Conservation (phyloP, 441 rosid species). For the Brassica hybrid region DNA sequence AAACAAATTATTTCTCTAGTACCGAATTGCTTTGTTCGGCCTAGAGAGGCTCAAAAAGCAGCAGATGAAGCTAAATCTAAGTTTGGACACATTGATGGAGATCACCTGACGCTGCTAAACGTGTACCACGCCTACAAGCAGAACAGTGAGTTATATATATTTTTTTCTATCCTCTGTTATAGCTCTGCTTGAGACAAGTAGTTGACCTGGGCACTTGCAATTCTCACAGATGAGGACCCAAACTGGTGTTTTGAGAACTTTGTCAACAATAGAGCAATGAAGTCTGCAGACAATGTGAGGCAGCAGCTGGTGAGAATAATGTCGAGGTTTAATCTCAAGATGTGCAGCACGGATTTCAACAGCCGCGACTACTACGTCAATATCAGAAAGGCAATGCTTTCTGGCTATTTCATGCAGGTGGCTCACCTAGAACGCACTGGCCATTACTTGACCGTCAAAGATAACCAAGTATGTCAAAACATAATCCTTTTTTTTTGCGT, state of each 20-base stretch:
- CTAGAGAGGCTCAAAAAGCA: constrained; percentile 60
- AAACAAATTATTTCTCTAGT: constrained; percentile 91
- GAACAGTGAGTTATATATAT: constrained; percentile 58
- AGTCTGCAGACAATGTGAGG: constrained; percentile 93
- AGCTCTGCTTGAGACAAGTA: background rate
- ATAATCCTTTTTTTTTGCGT: background rate
- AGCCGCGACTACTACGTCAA: constrained; percentile 90
- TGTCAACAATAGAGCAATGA: constrained; percentile 79
- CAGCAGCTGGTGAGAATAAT: constrained; percentile 94
- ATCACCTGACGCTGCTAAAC: constrained; percentile 87
- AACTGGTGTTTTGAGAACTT: constrained; percentile 10
- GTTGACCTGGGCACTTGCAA: background rate
- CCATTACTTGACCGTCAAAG: constrained; percentile 92
- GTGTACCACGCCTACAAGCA: constrained; percentile 93
- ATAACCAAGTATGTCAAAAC: constrained; percentile 70
- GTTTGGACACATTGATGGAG: constrained; percentile 96
- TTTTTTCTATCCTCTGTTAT: background rate
- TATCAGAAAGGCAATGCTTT: constrained; percentile 90
- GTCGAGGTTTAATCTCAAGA: constrained; percentile 81
- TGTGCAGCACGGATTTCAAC: constrained; percentile 92
- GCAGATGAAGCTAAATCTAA: constrained; percentile 92
- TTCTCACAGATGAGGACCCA: constrained; percentile 5
- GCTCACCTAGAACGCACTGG: constrained; percentile 92
- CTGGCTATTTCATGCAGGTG: constrained; percentile 98
- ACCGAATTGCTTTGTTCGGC: constrained; percentile 99